A percentile compares a stretch with the other conserved stretches of the same genome.
phyloP scores from a whole-genome alignment of 148 eudicot species.

The Diospyros kaki region DNA sequence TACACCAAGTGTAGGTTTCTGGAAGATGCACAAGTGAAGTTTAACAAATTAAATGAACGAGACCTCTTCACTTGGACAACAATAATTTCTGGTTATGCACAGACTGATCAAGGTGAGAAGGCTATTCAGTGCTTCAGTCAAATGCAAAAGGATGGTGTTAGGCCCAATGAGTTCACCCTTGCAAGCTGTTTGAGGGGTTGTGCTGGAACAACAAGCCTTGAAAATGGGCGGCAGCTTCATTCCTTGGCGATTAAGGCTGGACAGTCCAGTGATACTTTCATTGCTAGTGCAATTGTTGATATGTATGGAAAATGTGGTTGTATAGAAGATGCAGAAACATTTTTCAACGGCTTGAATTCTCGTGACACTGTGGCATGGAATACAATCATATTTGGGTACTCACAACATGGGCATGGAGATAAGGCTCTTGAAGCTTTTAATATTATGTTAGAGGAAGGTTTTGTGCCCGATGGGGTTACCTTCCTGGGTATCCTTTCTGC shows the following conservation, averaged over 20 bases:
- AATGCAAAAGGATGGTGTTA: constrained; percentile 38
- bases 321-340: constrained; percentile 31
- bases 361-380: constrained; percentile 44
- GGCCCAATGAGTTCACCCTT: constrained; percentile 42
- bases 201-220: constrained; percentile 33
- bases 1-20: constrained; percentile 35
- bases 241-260: constrained; percentile 41
- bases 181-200: constrained; percentile 43
- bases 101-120: constrained; percentile 39
- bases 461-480: constrained; percentile 37
- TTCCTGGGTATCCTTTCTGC: constrained; percentile 47
- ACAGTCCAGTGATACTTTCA: constrained; percentile 26
- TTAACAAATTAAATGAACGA: constrained; percentile 26
- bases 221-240: constrained; percentile 37
- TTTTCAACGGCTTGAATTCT: constrained; percentile 23
- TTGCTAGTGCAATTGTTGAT: constrained; percentile 40
- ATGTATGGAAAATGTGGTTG: constrained; percentile 53
- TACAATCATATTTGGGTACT: constrained; percentile 33
- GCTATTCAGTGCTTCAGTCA: constrained; percentile 30
- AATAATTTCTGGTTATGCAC: constrained; percentile 36
- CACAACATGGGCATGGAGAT: constrained; percentile 34
- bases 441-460: constrained; percentile 29
- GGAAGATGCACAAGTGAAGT: constrained; percentile 25
- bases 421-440: constrained; percentile 35
- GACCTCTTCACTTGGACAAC: constrained; percentile 42